These are phyloP conservation scores for Vitis rupestris DNA, from an alignment of 164 flowering plant genomes.

Conservation along the genomic window DNA sequence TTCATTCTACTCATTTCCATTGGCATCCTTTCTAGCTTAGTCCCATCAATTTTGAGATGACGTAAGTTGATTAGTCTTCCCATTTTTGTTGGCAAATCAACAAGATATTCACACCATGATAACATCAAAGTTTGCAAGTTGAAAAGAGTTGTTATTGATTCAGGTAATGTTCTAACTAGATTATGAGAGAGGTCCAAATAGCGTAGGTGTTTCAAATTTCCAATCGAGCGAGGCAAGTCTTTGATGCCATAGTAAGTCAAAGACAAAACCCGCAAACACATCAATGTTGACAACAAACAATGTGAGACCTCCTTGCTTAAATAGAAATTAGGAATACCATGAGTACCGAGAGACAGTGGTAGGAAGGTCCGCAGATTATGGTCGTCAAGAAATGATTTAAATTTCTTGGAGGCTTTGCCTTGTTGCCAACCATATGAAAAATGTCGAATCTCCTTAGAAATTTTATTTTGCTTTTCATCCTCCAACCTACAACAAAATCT, in stretches of 20 bases:
- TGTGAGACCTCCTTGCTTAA: conserved; percentile 2
- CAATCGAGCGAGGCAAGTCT: conserved; percentile 16
- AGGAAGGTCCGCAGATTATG: conserved; percentile 28
- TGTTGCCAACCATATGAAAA: too few species aligned
- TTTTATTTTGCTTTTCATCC: too few species aligned
- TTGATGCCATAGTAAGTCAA: conserved; percentile 2
- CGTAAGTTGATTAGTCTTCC: conserved; percentile 20
- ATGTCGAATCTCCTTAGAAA: too few species aligned
- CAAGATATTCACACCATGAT: not conserved
- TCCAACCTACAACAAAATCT: too few species aligned
- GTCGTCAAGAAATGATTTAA: conserved; percentile 8
- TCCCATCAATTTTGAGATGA: conserved; percentile 14
- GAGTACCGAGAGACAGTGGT: too few species aligned
- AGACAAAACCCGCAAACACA: conserved; percentile 20
- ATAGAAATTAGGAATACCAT: not conserved
- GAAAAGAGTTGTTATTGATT: not conserved
- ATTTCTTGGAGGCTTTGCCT: not conserved
- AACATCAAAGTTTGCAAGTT: not conserved
- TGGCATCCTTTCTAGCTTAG: conserved; percentile 10
- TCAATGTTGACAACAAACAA: conserved; percentile 16
- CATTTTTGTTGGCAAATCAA: conserved; percentile 16
- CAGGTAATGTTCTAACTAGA: not conserved
- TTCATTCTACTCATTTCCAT: conserved; percentile 14
- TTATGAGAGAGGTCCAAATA: conserved; percentile 27
- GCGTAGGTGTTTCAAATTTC: conserved; percentile 26